A percentile compares a stretch with the other conserved stretches of the same genome.
Evolutionary conservation across 2,329 filamentous ascomycete genomes (phyloP).

Genomic region (Alternaria incomplexa): DNA sequence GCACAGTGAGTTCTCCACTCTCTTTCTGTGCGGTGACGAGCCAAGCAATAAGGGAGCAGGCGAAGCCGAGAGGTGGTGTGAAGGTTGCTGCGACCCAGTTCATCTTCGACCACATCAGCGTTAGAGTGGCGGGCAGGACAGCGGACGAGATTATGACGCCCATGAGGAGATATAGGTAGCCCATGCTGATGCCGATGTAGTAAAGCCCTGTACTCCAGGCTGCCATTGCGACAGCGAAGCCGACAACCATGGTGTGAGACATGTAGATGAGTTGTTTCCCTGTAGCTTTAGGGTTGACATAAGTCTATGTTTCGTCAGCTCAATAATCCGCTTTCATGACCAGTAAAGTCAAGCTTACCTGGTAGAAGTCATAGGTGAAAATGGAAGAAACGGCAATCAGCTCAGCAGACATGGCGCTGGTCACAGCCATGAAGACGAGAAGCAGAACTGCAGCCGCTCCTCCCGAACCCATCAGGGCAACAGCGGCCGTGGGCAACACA

Average conservation of each 20-base stretch:
- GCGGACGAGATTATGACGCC: slow-evolving; percentile 87
- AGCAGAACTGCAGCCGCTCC: slow-evolving; percentile 80
- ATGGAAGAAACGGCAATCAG: slow-evolving; percentile 88
- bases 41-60: slow-evolving; percentile 75
- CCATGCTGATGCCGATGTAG: slow-evolving; percentile 75
- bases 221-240: slow-evolving; percentile 79
- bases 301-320: slow-evolving; percentile 44
- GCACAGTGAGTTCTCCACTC: slow-evolving; percentile 72
- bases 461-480: slow-evolving; percentile 80
- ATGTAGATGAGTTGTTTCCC: slow-evolving; percentile 81
- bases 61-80: slow-evolving; percentile 72
- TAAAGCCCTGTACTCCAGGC: slow-evolving; percentile 75
- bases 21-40: slow-evolving; percentile 75
- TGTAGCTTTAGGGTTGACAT: slow-evolving; percentile 78
- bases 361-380: slow-evolving; percentile 86
- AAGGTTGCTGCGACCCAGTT: slow-evolving; percentile 75
- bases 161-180: slow-evolving; percentile 89
- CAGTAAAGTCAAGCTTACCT: slow-evolving; percentile 55
- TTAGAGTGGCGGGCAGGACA: slow-evolving; percentile 81
- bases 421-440: slow-evolving; percentile 90
- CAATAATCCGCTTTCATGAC: fast-evolving
- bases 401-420: slow-evolving; percentile 80
- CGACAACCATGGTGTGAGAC: slow-evolving; percentile 74
- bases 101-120: slow-evolving; percentile 80
- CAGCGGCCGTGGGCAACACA: slow-evolving; percentile 83